Conservation (phyloP, 345 rosid species). For the Nephelium lappaceum region DNA sequence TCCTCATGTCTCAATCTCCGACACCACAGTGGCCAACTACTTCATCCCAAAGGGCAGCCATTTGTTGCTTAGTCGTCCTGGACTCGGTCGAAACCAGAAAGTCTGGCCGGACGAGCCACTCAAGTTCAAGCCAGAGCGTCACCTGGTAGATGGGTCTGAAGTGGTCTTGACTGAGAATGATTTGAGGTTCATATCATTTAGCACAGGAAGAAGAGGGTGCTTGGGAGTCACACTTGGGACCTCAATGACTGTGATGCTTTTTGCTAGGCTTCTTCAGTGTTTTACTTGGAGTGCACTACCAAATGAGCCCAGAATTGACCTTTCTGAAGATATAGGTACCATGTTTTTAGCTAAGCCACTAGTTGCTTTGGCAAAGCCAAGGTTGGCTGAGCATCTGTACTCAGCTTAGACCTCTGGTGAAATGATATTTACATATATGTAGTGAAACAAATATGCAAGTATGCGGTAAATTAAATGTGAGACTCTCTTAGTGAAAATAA, state of each 20-base stretch:
- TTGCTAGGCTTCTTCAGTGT: slow-evolving; percentile 56
- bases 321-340: slow-evolving; percentile 19
- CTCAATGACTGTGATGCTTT: slow-evolving; percentile 46
- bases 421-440: no score
- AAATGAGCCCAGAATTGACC: slow-evolving; percentile 13
- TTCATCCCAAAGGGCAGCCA: slow-evolving; percentile 62
- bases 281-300: slow-evolving; percentile 42
- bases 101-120: slow-evolving; percentile 45
- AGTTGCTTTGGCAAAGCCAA: slow-evolving; percentile 38
- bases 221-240: slow-evolving; percentile 38
- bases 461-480: no score
- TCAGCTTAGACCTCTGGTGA: neutral
- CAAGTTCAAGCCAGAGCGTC: slow-evolving; percentile 50
- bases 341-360: slow-evolving; percentile 35
- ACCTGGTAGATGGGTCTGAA: slow-evolving; percentile 20
- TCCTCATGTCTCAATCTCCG: slow-evolving; percentile 39
- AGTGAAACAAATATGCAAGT: no score
- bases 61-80: slow-evolving; percentile 39
- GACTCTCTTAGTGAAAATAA: no score
- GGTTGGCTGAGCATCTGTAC: slow-evolving; percentile 38
- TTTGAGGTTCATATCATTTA: slow-evolving; percentile 41
- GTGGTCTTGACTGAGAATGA: slow-evolving; percentile 38
- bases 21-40: slow-evolving; percentile 39
- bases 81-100: slow-evolving; percentile 48
- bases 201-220: slow-evolving; percentile 55